Evolutionary conservation across 371 early-diverging fungal species (phyloP).

Genomic region (Rhizopus delemar): DNA sequence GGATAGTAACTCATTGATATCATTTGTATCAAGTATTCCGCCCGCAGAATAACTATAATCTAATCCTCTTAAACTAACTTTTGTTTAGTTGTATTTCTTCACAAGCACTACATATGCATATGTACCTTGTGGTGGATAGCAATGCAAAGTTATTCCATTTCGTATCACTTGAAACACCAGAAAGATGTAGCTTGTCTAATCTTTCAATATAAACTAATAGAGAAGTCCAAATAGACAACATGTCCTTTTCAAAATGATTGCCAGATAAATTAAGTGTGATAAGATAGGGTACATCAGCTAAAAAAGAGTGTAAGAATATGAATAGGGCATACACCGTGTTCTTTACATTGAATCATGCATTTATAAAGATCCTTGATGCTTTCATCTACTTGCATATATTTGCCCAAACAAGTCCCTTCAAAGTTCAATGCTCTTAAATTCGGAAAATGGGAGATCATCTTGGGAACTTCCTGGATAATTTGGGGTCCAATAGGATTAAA

Average conservation of each 20-base stretch:
- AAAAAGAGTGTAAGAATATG: not conserved
- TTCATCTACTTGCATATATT: not conserved
- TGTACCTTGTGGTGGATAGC: conserved; percentile 22
- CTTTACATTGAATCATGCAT: not conserved
- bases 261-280: conserved; percentile 18
- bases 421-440: conserved; percentile 15
- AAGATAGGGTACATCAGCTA: conserved; percentile 2
- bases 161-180: conserved; percentile 20
- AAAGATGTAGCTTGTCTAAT: conserved; percentile 11
- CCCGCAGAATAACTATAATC: conserved; percentile 1
- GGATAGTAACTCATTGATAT: not conserved
- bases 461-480: conserved; percentile 10
- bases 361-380: not conserved
- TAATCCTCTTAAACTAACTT: conserved; percentile 3
- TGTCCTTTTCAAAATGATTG: conserved; percentile 25
- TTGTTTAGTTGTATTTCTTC: not conserved
- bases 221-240: conserved; percentile 20
- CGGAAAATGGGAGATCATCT: conserved; percentile 10
- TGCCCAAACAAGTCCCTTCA: conserved; percentile 25
- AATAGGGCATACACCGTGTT: not conserved
- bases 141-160: conserved; percentile 18
- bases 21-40: not conserved
- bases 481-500: conserved; percentile 31
- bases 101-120: not conserved
- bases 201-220: conserved; percentile 3